Base-by-base conservation (phyloP, 306 rosid species). In the Senna tora region DNA sequence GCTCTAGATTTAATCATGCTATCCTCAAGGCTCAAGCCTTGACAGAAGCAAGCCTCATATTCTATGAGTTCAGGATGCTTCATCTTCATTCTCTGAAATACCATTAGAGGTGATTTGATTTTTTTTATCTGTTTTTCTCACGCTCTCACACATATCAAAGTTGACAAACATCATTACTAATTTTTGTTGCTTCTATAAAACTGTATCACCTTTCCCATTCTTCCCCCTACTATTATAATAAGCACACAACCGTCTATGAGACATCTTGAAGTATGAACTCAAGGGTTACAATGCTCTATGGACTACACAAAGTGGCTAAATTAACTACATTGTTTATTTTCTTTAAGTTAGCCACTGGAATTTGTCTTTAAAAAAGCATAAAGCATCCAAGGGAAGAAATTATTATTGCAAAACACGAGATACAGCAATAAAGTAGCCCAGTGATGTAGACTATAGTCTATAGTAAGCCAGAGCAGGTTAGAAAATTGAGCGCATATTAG, bases 401-500 rank as follows among this genome's bases (percentile, higher is more conserved):
- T 5, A 41, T 46, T 15, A 65, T 46, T 13, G 22, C 71, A 46
- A 46, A 36, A 22, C 25, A 10, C 25, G 10, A 43, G 38, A 65
- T 43, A 42, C 6, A 2, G 15, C 47, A 60, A 17, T 15, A 16
- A 66, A 45, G 57, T 5, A 28, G 30, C 25, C 45, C 39, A 22
- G 12, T 17, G 63, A 36, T 11, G 47, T 38, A 13, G 30, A 55
- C 66, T 15, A 22, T 45, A 45, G 56, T 54, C 56, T 6, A 56
- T 6, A 6, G 65, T 41, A 7, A 59, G 5, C 36, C 22, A 57
- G 58, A 45, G 43, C 43, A 38, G 25, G 19, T 39, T 70, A 55
- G 42, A 17, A 53, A 70, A 25, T 6, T 1, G 4, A 58, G 64
- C 45, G 30, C 75, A 53, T 60, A 25, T 59, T 59, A 33, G 50